phyloP scores from a whole-genome alignment of 2,329 filamentous ascomycete genomes.

The Rhinocladiella similis region DNA sequence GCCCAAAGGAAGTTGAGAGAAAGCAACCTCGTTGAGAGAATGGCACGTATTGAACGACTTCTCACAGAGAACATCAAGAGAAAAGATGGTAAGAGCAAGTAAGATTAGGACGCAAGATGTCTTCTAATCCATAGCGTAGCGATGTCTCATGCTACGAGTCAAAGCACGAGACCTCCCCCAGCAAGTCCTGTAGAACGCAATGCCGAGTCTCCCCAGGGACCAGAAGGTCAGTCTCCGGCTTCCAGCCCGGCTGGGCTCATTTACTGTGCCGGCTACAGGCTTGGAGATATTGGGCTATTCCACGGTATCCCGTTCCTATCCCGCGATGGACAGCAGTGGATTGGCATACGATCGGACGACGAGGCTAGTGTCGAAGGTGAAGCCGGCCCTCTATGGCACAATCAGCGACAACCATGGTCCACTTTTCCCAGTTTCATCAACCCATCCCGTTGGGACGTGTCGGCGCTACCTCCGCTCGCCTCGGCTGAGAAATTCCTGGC shows the following conservation, averaged over 20 bases:
- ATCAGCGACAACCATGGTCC: constrained; percentile 32
- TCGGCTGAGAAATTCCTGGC: constrained; percentile 36
- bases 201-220: not conserved
- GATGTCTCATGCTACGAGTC: not conserved
- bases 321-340: constrained; percentile 49
- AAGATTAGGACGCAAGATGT: not conserved
- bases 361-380: constrained; percentile 33
- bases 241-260: constrained; percentile 29
- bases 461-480: constrained; percentile 38
- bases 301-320: constrained; percentile 55
- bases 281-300: constrained; percentile 49
- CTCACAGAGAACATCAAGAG: constrained; percentile 34
- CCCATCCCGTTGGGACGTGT: constrained; percentile 25
- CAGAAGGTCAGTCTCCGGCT: not conserved
- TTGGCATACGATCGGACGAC: constrained; percentile 48
- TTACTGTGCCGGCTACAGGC: constrained; percentile 50
- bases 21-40: constrained; percentile 38
- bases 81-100: constrained; percentile 1
- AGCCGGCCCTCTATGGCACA: constrained; percentile 37
- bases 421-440: constrained; percentile 28
- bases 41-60: constrained; percentile 43
- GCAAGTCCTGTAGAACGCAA: too few relatives aligned
- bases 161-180: not conserved
- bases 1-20: constrained; percentile 25
- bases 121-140: not conserved